Conservation (phyloP, 2,329 filamentous ascomycete species). For the Aureobasidium vineae region DNA sequence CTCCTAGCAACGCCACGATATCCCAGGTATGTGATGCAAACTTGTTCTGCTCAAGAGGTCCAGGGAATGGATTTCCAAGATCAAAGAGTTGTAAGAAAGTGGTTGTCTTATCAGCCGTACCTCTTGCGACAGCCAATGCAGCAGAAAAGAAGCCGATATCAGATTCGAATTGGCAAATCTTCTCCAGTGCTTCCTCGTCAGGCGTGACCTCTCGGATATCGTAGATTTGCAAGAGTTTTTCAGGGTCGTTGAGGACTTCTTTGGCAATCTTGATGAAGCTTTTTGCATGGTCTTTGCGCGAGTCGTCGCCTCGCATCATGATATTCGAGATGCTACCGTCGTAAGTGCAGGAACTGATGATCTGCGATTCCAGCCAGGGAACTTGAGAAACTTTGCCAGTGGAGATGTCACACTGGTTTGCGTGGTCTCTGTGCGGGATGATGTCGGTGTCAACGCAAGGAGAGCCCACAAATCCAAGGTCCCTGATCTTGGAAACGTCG, state of each 20-base stretch:
- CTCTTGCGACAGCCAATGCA: slow-evolving; percentile 26
- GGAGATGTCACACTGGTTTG: slow-evolving; percentile 25
- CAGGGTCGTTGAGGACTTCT: slow-evolving; percentile 52
- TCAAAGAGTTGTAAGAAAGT: slow-evolving; percentile 30
- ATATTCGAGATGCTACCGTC: slow-evolving; percentile 37
- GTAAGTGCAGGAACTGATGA: slow-evolving; percentile 33
- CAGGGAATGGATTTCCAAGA: slow-evolving; percentile 30
- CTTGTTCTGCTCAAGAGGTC: slow-evolving; percentile 19
- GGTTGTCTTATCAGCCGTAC: slow-evolving; percentile 2
- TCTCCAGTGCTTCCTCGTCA: slow-evolving; percentile 26
- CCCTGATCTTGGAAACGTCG: slow-evolving; percentile 27
- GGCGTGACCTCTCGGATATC: slow-evolving; percentile 11
- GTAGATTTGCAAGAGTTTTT: slow-evolving; percentile 27
- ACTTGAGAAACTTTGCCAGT: background rate
- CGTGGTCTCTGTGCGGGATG: slow-evolving; percentile 26
- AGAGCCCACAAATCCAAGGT: slow-evolving; percentile 26
- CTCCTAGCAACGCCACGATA: slow-evolving; percentile 28
- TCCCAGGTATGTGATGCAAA: slow-evolving; percentile 32
- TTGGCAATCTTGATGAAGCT: slow-evolving; percentile 54
- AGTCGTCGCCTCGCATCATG: slow-evolving; percentile 46
- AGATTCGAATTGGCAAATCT: slow-evolving; percentile 30
- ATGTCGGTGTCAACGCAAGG: slow-evolving; percentile 28
- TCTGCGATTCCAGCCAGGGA: slow-evolving; percentile 25
- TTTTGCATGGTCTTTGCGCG: slow-evolving; percentile 58
- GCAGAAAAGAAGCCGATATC: slow-evolving; percentile 31